Conservation (phyloP, 306 rosid genomes). For the Arachis hypogaea region DNA sequence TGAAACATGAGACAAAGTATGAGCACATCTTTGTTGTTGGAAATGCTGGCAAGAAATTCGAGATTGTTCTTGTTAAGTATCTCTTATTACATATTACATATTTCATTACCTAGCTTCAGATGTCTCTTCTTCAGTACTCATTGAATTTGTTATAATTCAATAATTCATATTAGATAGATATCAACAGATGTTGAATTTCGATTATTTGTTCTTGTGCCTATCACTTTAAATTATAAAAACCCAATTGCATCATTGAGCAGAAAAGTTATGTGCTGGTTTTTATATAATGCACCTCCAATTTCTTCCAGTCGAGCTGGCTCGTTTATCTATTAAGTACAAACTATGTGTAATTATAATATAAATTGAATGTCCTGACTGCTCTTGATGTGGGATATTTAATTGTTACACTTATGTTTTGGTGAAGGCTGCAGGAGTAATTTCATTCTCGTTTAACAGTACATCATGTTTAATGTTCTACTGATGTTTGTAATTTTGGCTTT, state of each 20-base stretch:
- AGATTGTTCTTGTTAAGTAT: constrained; percentile 83
- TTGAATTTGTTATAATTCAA: background rate
- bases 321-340: background rate
- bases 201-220: constrained; percentile 3
- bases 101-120: constrained; percentile 22
- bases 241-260: background rate
- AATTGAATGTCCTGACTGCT: constrained; percentile 7
- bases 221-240: background rate
- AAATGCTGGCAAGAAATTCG: constrained; percentile 77
- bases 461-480: constrained; percentile 1
- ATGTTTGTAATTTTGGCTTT: constrained; percentile 13
- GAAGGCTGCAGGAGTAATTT: background rate
- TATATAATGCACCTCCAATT: background rate
- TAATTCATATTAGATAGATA: background rate
- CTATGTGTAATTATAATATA: background rate
- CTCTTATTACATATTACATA: constrained; percentile 23
- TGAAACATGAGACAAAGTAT: constrained; percentile 80
- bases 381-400: background rate
- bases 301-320: background rate
- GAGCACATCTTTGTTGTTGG: constrained; percentile 89
- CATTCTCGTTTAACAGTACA: background rate
- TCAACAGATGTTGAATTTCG: background rate
- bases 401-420: background rate
- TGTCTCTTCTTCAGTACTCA: constrained; percentile 5
- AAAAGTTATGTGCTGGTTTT: constrained; percentile 3